phyloP scores from a whole-genome alignment of 257 asterid genomes.

The Salvia splendens region DNA sequence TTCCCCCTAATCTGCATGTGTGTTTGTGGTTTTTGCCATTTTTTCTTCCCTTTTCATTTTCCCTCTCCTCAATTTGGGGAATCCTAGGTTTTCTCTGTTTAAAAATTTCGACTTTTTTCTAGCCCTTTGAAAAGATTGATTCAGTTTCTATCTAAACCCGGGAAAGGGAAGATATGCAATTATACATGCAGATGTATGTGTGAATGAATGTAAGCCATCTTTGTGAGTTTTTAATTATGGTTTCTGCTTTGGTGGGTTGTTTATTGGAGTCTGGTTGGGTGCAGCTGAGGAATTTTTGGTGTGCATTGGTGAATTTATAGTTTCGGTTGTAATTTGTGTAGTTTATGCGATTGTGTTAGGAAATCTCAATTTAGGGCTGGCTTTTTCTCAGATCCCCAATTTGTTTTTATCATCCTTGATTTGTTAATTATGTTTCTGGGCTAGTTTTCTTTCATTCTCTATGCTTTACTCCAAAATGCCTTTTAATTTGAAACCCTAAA shows the following conservation, averaged over 20 bases:
- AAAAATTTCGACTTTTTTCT: background rate
- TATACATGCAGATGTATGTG: too few relatives aligned
- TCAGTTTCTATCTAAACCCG: background rate
- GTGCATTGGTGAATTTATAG: slow-evolving; percentile 40
- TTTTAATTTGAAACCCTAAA: slow-evolving; percentile 41
- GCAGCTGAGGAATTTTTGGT: slow-evolving; percentile 13
- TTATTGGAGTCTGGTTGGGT: slow-evolving; percentile 19
- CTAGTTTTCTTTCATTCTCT: background rate
- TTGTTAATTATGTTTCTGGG: slow-evolving; percentile 25
- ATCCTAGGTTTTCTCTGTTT: slow-evolving; percentile 37
- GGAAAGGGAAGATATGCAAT: too few relatives aligned
- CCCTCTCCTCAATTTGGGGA: slow-evolving; percentile 24
- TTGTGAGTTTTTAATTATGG: slow-evolving; percentile 24
- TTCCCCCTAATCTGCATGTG: slow-evolving; percentile 40
- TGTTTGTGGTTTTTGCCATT: slow-evolving; percentile 19
- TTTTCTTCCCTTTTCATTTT: background rate
- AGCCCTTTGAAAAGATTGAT: slow-evolving; percentile 24
- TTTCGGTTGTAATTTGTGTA: slow-evolving; percentile 11
- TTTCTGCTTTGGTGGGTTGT: slow-evolving; percentile 32
- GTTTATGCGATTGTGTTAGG: slow-evolving; percentile 28
- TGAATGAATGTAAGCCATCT: too few relatives aligned
- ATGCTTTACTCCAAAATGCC: slow-evolving; percentile 34
- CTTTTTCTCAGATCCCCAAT: slow-evolving; percentile 46
- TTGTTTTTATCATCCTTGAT: slow-evolving; percentile 20
- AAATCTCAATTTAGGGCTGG: slow-evolving; percentile 24